Evolutionary conservation across 441 rosid species (phyloP).

Genomic region (Croton laevigatus): DNA sequence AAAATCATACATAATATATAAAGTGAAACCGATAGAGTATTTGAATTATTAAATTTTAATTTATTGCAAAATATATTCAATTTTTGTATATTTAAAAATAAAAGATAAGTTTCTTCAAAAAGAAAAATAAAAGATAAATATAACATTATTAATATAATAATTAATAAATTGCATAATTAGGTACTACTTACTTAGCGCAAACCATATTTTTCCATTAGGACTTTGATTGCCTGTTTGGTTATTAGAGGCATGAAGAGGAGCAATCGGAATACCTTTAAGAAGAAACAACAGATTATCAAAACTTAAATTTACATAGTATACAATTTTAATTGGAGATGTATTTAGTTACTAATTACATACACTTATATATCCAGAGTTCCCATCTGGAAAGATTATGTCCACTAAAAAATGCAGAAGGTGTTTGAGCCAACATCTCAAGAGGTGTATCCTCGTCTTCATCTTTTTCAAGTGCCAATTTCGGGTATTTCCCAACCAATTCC

Average conservation of each 20-base stretch:
- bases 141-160: no score
- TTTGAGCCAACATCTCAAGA: constrained; percentile 53
- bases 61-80: no score
- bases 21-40: no score
- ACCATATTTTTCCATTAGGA: constrained; percentile 25
- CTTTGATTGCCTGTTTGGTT: constrained; percentile 39
- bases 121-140: no score
- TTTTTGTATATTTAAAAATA: no score
- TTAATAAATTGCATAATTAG: no score
- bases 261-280: constrained; percentile 36
- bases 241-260: constrained; percentile 6
- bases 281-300: neutral
- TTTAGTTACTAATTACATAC: constrained; percentile 22
- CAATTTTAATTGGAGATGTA: no score
- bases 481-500: constrained; percentile 28
- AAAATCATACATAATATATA: no score
- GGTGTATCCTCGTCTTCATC: constrained; percentile 56
- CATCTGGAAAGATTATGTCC: constrained; percentile 47
- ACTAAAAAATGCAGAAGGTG: constrained; percentile 57
- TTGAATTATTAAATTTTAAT: no score
- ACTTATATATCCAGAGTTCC: constrained; percentile 52
- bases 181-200: constrained; percentile 26
- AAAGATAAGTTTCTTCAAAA: no score
- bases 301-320: no score
- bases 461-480: constrained; percentile 24